Base-by-base conservation (phyloP, 2,329 filamentous ascomycete species). In the Calonectria pteridis region DNA sequence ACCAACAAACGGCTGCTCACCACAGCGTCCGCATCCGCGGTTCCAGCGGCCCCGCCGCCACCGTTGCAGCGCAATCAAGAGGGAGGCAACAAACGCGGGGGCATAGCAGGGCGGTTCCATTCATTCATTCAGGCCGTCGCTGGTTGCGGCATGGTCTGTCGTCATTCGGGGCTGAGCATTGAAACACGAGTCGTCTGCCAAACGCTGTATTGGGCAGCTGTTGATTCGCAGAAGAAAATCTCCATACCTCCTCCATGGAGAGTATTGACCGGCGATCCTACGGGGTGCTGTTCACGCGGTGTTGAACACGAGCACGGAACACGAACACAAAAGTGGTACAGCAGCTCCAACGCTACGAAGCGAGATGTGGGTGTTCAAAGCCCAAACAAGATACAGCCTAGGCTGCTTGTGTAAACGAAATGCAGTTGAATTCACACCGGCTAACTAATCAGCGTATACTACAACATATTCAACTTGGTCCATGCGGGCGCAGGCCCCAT, bases 61-160 rank as follows among this genome's bases (percentile, higher is more conserved):
- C 55, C 35, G 20, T 23, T 37, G 55, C 55, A 59, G 55, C 31
- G 31, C 51, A n/a, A 35, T 37, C 31, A 55, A 59, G 55, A 33
- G 55, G 55, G 55, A 59, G 55, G 33, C 55, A 59, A 59, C 31
- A 59, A 59, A 37, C 55, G 55, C 55, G 55, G 55, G 53, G 55
- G 11, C 31, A 33, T 59, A 33, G n/a, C 55, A 28, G 28, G 55
- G 31, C 55, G 55, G 31, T 59, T 26, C 29, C 31, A 29, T 20
- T 23, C 10, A 29, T 20, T 23, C 10, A 16, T 46, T 46, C 20
- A 26, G 14, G 20, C 11, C 31, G 18, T 33, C 26, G 5, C 53
- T 58, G 31, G 31, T 35, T 58, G 20, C 29, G 53, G 53, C 10
- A 33, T 58, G n/a, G 53, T 23, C 13, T 5, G 29, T 59, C 55